Evolutionary conservation across 768 basidiomycete genomes (phyloP).

Genomic region (Termitomyces sp.): DNA sequence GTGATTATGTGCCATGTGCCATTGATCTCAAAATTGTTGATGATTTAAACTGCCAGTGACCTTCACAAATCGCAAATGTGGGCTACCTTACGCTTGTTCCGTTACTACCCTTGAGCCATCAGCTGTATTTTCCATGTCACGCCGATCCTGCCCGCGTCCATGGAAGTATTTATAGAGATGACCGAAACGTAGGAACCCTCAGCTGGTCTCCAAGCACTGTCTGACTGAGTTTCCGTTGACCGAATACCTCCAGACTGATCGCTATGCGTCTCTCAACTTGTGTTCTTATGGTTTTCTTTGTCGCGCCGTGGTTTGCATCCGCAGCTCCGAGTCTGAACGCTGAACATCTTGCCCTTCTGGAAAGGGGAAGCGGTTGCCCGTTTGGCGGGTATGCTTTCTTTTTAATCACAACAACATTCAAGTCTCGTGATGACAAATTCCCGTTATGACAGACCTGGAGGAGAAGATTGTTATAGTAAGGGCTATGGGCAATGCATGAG

Average conservation of each 20-base stretch:
- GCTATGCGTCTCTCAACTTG: background rate
- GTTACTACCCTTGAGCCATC: too few species aligned
- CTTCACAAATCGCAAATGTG: background rate
- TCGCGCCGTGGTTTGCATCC: background rate
- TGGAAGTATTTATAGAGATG: background rate
- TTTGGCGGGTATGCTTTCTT: background rate
- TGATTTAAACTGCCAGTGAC: background rate
- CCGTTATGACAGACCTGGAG: background rate
- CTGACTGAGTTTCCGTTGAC: background rate
- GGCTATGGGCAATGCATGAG: background rate
- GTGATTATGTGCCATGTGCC: too few species aligned
- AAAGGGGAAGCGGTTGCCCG: background rate
- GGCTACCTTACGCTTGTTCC: too few species aligned
- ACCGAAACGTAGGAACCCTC: background rate
- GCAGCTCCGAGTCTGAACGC: background rate
- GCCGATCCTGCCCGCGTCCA: too few species aligned
- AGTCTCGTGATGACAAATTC: background rate
- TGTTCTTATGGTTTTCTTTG: background rate
- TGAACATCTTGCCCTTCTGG: background rate
- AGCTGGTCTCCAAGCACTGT: background rate
- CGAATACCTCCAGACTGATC: background rate
- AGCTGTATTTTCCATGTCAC: too few species aligned
- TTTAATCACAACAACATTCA: background rate
- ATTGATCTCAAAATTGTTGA: too few species aligned
- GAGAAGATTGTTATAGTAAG: background rate